phyloP scores from a whole-genome alignment of 441 rosid genomes.

The Mallotus repandus region DNA sequence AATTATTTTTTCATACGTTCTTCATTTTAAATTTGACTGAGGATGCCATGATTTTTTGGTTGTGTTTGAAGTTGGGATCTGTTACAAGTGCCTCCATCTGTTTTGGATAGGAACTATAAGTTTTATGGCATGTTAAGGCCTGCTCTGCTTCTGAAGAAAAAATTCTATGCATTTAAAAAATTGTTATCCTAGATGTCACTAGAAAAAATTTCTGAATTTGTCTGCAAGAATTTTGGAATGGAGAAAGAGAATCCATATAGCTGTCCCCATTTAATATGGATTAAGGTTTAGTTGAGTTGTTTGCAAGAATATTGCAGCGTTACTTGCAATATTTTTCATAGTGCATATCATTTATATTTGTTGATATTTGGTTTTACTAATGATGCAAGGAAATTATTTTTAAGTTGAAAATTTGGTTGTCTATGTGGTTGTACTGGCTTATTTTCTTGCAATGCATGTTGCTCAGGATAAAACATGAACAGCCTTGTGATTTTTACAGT shows the following conservation, averaged over 20 bases:
- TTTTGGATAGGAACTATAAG: no score
- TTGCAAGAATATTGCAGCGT: neutral
- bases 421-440: neutral
- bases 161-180: neutral
- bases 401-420: constrained; percentile 1
- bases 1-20: neutral
- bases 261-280: no score
- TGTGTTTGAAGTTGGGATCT: neutral
- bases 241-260: no score
- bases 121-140: neutral
- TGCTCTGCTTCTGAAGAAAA: neutral
- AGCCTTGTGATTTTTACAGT: constrained; percentile 9
- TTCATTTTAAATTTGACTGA: neutral
- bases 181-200: neutral
- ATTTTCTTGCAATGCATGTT: neutral
- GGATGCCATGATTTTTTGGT: neutral
- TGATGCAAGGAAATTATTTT: constrained; percentile 8
- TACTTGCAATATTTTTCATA: neutral
- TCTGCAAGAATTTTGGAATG: neutral
- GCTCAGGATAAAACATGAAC: neutral
- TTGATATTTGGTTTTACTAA: constrained; percentile 8
- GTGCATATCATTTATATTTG: neutral
- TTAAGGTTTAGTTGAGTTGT: no score
- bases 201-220: neutral
- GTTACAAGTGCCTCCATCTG: neutral